Percentiles rank a stretch among this genome's conserved stretches.
phyloP scores from a whole-genome alignment of 257 asterid species.

The Solanum chiquidenum region DNA sequence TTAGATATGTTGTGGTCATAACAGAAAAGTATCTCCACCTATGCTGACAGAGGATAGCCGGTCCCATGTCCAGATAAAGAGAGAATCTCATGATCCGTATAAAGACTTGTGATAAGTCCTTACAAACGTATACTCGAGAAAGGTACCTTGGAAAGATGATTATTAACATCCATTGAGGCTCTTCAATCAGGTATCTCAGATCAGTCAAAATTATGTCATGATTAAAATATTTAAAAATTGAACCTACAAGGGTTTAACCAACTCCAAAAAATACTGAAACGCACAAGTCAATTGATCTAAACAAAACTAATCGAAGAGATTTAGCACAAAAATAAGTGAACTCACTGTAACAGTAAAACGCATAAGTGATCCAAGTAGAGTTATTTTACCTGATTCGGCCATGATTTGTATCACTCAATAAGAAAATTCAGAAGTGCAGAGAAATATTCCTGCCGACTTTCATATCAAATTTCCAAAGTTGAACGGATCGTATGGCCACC shows the following conservation, averaged over 20 bases:
- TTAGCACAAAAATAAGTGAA: not conserved
- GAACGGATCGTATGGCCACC: not conserved
- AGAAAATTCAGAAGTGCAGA: not conserved
- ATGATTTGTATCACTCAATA: not conserved
- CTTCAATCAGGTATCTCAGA: not conserved
- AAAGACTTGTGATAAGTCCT: not conserved
- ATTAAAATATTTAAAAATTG: not conserved
- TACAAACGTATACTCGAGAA: not conserved
- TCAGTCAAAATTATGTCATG: not conserved
- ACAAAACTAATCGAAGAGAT: not conserved
- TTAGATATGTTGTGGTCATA: too few relatives aligned
- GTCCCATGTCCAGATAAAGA: not conserved
- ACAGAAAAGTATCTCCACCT: not conserved
- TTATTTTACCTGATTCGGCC: not conserved
- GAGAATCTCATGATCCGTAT: not conserved
- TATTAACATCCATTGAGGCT: not conserved
- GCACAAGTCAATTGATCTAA: not conserved
- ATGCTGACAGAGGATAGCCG: not conserved
- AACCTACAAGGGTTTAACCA: not conserved
- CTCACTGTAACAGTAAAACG: not conserved
- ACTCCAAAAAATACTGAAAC: not conserved
- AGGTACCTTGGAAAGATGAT: not conserved
- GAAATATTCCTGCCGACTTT: not conserved
- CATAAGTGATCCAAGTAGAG: not conserved
- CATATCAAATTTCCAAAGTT: not conserved